Base-by-base conservation (phyloP, 1,284 basidiomycete genomes). In the Cryptococcus amylolentus region DNA sequence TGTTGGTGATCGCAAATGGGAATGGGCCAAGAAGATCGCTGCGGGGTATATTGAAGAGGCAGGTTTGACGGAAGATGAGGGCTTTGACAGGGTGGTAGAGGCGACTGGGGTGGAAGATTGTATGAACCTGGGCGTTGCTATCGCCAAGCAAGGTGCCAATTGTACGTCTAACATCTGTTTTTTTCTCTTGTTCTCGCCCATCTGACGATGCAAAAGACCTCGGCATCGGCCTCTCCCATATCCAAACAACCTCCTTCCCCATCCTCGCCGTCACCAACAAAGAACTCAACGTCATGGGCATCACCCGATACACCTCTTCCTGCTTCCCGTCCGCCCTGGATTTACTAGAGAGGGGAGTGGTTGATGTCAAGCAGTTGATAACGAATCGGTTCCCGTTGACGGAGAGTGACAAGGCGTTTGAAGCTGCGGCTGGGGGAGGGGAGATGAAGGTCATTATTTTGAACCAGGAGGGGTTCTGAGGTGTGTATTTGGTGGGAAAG, bases 251-350 rank as follows among this genome's bases (percentile, higher is more conserved):
- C 53, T 40, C 50, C 14, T 71, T 74, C 65, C 74, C 74, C 5
- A 75, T 63, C n/a, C 51, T 76, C 18, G 74, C 74, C 1, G 71
- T 76, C 10, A 75, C 74, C 28, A 75, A 75, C 61, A 93, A 92
- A 78, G 90, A 95, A 75, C 73, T 95, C 37, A 84, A 82, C 60
- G 81, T 91, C 74, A 88, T 86, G 67, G 91, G 73, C 31, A 67
- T 76, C 58, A 76, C 74, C 7, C 67, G 74, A 31, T 78, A 78
- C 65, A 76, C 75, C 23, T 62, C 75, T 0, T 67, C 68, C 14
- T 74, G 71, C 49, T 78, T 75, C 71, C 74, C 77, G 9, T 77
- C 80, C 18, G 80, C 82, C 7, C 81, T 84, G 58, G 80, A 80
- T 58, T 77, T 85, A 54, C 80, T 82, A 40, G 66, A 76, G 18